Evolutionary conservation across 176 grass and related monocot genomes (phyloP).

Genomic region (Aegilops speltoides): DNA sequence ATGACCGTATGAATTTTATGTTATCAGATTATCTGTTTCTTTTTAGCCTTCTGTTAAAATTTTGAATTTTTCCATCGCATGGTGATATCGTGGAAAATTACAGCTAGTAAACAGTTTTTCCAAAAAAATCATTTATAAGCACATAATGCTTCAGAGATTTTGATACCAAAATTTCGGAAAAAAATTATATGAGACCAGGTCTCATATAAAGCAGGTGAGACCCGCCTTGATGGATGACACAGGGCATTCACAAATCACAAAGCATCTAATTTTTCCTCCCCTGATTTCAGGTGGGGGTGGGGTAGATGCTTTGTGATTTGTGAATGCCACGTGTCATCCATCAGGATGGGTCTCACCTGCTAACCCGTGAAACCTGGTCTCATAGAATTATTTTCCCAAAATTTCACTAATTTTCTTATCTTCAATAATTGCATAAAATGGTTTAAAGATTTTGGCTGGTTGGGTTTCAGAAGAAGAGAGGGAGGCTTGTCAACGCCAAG

Average conservation of each 20-base stretch:
- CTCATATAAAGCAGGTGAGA: too few relatives aligned
- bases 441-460: neutral
- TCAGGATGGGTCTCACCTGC: too few relatives aligned
- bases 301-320: too few relatives aligned
- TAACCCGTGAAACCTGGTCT: too few relatives aligned
- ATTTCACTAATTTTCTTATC: neutral
- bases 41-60: neutral
- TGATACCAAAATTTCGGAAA: too few relatives aligned
- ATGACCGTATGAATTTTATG: neutral
- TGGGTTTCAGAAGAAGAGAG: slow-evolving; percentile 12
- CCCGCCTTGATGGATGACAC: too few relatives aligned
- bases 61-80: neutral
- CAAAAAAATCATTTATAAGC: neutral
- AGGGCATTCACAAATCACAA: too few relatives aligned
- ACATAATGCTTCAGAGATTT: neutral
- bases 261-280: too few relatives aligned
- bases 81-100: neutral
- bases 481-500: neutral
- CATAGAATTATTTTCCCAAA: too few relatives aligned
- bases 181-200: too few relatives aligned
- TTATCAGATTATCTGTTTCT: neutral
- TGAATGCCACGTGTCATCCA: too few relatives aligned
- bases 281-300: too few relatives aligned
- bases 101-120: neutral
- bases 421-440: neutral